These are phyloP conservation scores for Xerocomellus intermedius DNA, from an alignment of 768 basidiomycete genomes.

Conservation along the genomic window DNA sequence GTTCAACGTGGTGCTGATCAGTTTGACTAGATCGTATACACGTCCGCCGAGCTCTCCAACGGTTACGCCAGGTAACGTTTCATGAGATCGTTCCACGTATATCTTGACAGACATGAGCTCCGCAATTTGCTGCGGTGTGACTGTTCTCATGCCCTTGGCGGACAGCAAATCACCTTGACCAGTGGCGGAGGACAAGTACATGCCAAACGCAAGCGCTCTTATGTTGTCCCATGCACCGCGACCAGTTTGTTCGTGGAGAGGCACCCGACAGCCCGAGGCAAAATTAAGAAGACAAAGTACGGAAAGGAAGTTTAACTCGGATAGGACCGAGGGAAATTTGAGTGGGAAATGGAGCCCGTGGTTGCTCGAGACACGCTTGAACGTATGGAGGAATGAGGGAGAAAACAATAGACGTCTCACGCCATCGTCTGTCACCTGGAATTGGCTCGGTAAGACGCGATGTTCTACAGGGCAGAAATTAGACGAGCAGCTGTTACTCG, in stretches of 20 bases:
- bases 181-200: slow-evolving; percentile 64
- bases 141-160: slow-evolving; percentile 59
- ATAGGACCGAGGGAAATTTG: slow-evolving; percentile 66
- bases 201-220: slow-evolving; percentile 65
- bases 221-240: slow-evolving; percentile 86
- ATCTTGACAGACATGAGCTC: slow-evolving; percentile 69
- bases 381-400: slow-evolving; percentile 59
- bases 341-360: slow-evolving; percentile 80
- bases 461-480: background rate
- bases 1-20: slow-evolving; percentile 60
- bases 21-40: slow-evolving; percentile 67
- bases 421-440: slow-evolving; percentile 54
- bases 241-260: slow-evolving; percentile 67
- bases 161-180: slow-evolving; percentile 59
- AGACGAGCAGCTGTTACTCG: background rate
- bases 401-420: slow-evolving; percentile 66
- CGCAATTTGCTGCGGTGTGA: slow-evolving; percentile 59
- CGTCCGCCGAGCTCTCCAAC: slow-evolving; percentile 78
- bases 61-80: slow-evolving; percentile 61
- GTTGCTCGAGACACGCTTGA: slow-evolving; percentile 54
- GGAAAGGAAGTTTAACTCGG: slow-evolving; percentile 82
- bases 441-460: slow-evolving; percentile 11
- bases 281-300: slow-evolving; percentile 80
- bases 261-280: slow-evolving; percentile 74
- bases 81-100: slow-evolving; percentile 70